These are phyloP conservation scores for Starmerella lactis-condensi DNA, from an alignment of 805 yeast species.

Conservation along the genomic window DNA sequence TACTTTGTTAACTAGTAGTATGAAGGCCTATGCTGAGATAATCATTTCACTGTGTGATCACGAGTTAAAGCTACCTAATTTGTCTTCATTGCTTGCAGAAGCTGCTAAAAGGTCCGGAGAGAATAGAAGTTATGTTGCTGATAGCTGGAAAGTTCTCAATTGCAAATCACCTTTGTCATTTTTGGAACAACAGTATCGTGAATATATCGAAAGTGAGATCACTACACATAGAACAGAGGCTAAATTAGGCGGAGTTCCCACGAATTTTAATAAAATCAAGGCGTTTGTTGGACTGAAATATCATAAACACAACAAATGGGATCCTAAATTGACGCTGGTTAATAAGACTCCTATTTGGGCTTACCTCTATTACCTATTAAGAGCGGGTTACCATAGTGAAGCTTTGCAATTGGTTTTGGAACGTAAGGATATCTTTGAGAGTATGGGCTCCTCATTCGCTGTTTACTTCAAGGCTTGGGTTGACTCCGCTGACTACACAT, in stretches of 20 bases:
- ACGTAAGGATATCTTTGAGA: constrained; percentile 56
- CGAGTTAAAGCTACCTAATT: constrained; percentile 8
- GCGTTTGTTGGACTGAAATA: constrained; percentile 37
- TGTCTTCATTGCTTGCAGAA: constrained; percentile 4
- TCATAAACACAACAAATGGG: constrained; percentile 30
- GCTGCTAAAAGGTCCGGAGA: constrained; percentile 1
- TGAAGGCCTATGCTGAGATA: constrained; percentile 10
- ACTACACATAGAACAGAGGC: constrained; percentile 32
- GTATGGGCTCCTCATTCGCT: constrained; percentile 71
- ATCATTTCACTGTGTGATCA: constrained; percentile 9
- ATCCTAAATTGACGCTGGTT: constrained; percentile 38
- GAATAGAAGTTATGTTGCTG: constrained; percentile 5
- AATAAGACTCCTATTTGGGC: constrained; percentile 95
- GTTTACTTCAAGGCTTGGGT: constrained; percentile 56
- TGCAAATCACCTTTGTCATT: constrained; percentile 19
- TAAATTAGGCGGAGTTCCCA: constrained; percentile 46
- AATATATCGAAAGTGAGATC: constrained; percentile 48
- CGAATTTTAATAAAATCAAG: constrained; percentile 51
- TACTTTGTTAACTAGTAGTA: constrained; percentile 6
- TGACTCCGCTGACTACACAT: constrained; percentile 22
- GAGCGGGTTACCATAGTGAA: constrained; percentile 68
- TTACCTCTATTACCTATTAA: constrained; percentile 56
- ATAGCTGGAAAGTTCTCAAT: constrained; percentile 14
- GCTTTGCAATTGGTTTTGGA: constrained; percentile 51
- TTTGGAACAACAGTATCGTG: constrained; percentile 62